Conservation (phyloP, 176 grass and related monocot genomes). For the Elaeis guineensis region DNA sequence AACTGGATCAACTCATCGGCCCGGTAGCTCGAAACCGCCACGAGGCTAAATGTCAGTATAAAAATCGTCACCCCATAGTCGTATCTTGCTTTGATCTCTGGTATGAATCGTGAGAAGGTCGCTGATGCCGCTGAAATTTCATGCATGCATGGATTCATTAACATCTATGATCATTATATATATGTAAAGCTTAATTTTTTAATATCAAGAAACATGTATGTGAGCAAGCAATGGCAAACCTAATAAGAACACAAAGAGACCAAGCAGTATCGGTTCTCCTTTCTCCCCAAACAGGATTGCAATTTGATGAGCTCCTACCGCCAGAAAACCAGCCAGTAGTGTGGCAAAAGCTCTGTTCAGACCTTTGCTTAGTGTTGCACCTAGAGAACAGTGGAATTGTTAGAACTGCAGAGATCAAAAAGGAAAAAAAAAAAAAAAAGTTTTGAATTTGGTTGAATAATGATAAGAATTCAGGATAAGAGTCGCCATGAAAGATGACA, state of each 20-base stretch:
- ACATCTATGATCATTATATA: neutral
- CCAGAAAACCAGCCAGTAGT: too few relatives aligned
- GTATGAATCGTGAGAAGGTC: conserved; percentile 92
- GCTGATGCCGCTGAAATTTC: conserved; percentile 48
- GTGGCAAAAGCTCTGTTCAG: too few relatives aligned
- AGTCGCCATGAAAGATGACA: too few relatives aligned
- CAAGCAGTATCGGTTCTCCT: conserved; percentile 63
- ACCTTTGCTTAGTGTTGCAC: too few relatives aligned
- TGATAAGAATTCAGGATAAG: too few relatives aligned
- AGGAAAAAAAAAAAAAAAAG: too few relatives aligned
- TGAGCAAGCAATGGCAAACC: conserved; percentile 20
- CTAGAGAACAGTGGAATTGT: too few relatives aligned
- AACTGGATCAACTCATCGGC: conserved; percentile 58
- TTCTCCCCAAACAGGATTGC: conserved; percentile 38
- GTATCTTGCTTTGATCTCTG: conserved; percentile 83
- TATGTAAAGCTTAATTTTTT: too few relatives aligned
- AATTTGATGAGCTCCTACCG: conserved; percentile 23
- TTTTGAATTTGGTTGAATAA: too few relatives aligned
- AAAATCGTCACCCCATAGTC: conserved; percentile 96
- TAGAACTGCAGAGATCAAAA: too few relatives aligned
- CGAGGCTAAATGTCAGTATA: conserved; percentile 92
- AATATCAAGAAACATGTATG: too few relatives aligned
- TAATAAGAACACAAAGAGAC: conserved; percentile 68
- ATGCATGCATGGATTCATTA: neutral
- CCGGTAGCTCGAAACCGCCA: conserved; percentile 88